These are phyloP conservation scores for Eimeria necatrix DNA, from an alignment of 169 alveolate genomes.

Conservation along the genomic window DNA sequence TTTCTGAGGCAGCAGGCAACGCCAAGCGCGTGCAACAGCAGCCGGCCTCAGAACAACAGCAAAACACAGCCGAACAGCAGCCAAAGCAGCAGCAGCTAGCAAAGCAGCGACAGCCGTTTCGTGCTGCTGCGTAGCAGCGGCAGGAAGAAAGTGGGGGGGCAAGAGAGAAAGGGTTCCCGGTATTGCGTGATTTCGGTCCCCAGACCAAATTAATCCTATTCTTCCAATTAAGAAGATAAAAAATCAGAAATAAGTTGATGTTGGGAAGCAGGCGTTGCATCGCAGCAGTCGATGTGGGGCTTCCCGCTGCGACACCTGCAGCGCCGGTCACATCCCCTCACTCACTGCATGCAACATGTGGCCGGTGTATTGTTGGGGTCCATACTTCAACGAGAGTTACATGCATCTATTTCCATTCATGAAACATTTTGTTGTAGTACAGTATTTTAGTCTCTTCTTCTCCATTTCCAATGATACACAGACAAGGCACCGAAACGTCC, in stretches of 20 bases:
- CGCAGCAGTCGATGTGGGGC: slow-evolving; percentile 21
- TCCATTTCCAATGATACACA: no score
- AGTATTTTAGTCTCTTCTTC: no score
- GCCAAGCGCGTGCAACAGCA: slow-evolving; percentile 2
- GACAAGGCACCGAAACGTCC: no score
- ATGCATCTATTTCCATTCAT: no score
- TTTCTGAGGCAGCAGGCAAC: background rate
- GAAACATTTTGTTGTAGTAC: no score
- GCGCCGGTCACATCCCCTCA: slow-evolving; percentile 32
- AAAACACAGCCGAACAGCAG: slow-evolving; percentile 53
- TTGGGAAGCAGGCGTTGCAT: background rate
- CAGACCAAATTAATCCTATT: background rate
- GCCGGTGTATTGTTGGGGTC: background rate
- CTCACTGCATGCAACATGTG: background rate
- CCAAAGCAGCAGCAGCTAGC: slow-evolving; percentile 52
- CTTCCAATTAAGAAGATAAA: background rate
- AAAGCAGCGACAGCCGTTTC: slow-evolving; percentile 9
- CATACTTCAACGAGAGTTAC: no score
- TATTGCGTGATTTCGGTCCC: background rate
- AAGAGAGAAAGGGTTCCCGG: background rate
- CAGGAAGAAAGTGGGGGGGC: background rate
- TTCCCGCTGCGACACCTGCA: slow-evolving; percentile 34
- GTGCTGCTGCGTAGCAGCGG: slow-evolving; percentile 37
- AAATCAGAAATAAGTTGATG: background rate
- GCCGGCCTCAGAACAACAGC: slow-evolving; percentile 46